These are phyloP conservation scores for Lactarius akahatsu DNA, from an alignment of 768 basidiomycete species.

Conservation along the genomic window DNA sequence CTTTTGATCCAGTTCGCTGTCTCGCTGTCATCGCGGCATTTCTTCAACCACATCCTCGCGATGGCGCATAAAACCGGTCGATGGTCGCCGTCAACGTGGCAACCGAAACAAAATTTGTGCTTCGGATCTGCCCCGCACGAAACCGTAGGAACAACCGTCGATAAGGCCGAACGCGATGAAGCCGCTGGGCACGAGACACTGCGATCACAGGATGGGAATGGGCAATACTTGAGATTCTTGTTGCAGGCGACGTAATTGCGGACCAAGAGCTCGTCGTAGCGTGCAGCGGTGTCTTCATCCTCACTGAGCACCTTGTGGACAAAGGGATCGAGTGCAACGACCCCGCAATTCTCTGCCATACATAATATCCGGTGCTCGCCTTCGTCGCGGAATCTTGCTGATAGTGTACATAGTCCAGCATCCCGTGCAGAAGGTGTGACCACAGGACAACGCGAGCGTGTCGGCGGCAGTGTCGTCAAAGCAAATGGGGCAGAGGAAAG, in stretches of 20 bases:
- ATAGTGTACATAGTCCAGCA: conserved; percentile 83
- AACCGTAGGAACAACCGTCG: conserved; percentile 85
- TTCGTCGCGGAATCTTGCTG: conserved; percentile 84
- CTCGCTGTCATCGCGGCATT: conserved; percentile 96
- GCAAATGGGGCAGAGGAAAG: conserved; percentile 92
- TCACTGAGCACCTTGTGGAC: conserved; percentile 55
- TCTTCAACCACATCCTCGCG: conserved; percentile 92
- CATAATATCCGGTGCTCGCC: conserved; percentile 71
- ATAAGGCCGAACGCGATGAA: conserved; percentile 67
- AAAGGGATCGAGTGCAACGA: conserved; percentile 64
- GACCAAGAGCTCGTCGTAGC: conserved; percentile 85
- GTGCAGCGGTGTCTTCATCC: conserved; percentile 54
- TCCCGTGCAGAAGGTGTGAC: conserved; percentile 76
- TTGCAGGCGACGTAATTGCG: conserved; percentile 89
- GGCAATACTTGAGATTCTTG: conserved; percentile 87
- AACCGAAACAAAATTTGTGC: conserved; percentile 95
- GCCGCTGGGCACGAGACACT: conserved; percentile 91
- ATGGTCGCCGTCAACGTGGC: conserved; percentile 84
- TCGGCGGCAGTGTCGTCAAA: conserved; percentile 70
- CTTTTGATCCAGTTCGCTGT: conserved; percentile 99
- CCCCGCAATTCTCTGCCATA: conserved; percentile 76
- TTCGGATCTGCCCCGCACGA: conserved; percentile 66
- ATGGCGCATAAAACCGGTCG: conserved; percentile 87
- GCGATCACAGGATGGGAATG: conserved; percentile 90
- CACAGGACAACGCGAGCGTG: conserved; percentile 74